Conservation (phyloP, 768 basidiomycete species). For the Pholiota molesta region DNA sequence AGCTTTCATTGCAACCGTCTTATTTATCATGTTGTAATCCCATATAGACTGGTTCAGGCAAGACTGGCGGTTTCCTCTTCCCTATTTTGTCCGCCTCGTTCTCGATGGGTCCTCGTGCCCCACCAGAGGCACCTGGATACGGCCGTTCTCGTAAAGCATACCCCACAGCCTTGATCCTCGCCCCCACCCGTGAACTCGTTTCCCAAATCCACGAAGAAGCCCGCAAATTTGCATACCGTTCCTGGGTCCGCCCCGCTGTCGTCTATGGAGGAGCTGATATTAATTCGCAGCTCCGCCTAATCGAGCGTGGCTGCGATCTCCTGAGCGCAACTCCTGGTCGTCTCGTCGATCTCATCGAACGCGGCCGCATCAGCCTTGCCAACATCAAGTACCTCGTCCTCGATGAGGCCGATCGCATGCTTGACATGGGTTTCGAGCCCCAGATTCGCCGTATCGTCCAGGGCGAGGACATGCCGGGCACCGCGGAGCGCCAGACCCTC, state of each 20-base stretch:
- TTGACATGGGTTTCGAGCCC: conserved; percentile 99
- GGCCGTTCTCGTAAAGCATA: conserved; percentile 84
- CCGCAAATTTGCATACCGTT: conserved; percentile 97
- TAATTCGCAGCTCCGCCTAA: conserved; percentile 88
- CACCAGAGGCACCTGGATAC: conserved; percentile 64
- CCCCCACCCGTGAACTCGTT: conserved; percentile 97
- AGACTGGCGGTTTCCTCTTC: conserved; percentile 99
- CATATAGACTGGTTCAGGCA: conserved; percentile 94
- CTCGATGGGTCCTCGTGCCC: conserved; percentile 73
- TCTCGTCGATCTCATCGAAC: conserved; percentile 97
- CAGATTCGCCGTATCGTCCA: conserved; percentile 98
- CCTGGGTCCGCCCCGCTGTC: conserved; percentile 98
- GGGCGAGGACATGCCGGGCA: conserved; percentile 98
- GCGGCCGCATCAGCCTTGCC: conserved; percentile 93
- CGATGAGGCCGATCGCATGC: conserved; percentile 99
- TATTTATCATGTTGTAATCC: conserved; percentile 17
- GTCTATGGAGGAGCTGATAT: conserved; percentile 99
- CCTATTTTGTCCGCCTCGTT: conserved; percentile 97
- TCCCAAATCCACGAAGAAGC: conserved; percentile 99
- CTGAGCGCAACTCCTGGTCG: conserved; percentile 97
- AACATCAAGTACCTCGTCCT: conserved; percentile 98
- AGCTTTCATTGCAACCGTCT: conserved; percentile 6
- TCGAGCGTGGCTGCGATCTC: conserved; percentile 97
- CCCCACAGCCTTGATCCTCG: conserved; percentile 96
- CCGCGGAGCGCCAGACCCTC: conserved; percentile 90